Conservation (phyloP, 345 rosid species). For the Eucalyptus lansdowneana region DNA sequence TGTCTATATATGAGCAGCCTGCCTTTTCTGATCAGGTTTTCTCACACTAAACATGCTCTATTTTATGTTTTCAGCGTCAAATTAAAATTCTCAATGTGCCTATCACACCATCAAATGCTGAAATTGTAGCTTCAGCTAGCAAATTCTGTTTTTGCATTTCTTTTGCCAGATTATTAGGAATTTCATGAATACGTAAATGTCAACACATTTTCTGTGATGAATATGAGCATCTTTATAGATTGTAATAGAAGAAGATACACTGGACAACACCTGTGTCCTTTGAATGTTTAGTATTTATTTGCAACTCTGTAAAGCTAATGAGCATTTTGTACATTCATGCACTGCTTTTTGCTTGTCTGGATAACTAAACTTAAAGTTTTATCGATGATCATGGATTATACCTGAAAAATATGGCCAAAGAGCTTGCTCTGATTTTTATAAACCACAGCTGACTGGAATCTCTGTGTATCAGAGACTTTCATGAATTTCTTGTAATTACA, state of each 20-base stretch:
- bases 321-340: neutral
- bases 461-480: neutral
- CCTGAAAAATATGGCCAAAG: neutral
- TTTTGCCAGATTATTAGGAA: neutral
- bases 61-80: neutral
- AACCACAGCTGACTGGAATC: neutral
- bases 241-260: neutral
- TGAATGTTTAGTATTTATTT: neutral
- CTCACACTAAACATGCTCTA: neutral
- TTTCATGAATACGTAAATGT: neutral
- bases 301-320: neutral
- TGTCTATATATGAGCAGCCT: constrained; percentile 88
- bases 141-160: neutral
- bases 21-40: constrained; percentile 68
- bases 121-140: neutral
- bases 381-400: neutral
- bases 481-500: neutral
- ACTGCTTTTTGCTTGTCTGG: neutral
- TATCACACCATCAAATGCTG: neutral
- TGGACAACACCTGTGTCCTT: neutral
- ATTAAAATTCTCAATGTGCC: neutral
- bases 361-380: neutral
- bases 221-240: neutral
- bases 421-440: neutral
- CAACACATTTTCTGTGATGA: neutral